Evolutionary conservation across 768 basidiomycete species (phyloP).

Genomic region (Lyophyllum atratum): DNA sequence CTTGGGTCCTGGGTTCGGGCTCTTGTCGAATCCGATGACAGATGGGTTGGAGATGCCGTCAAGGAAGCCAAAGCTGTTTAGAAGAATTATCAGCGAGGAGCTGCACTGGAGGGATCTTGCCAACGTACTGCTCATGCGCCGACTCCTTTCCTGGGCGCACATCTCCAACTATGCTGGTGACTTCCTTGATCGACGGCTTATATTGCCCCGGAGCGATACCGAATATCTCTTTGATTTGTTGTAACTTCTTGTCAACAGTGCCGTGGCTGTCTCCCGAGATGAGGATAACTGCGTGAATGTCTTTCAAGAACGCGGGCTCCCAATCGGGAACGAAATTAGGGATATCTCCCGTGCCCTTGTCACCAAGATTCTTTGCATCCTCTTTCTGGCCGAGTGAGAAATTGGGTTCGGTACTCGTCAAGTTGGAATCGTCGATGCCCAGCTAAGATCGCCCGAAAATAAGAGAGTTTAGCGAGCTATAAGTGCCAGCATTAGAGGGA

Average conservation of each 20-base stretch:
- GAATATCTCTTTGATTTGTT: constrained; percentile 36
- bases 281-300: constrained; percentile 51
- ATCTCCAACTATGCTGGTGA: constrained; percentile 38
- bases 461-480: neutral
- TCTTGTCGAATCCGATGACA: constrained; percentile 39
- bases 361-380: constrained; percentile 40
- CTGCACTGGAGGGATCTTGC: too few relatives aligned
- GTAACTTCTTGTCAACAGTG: constrained; percentile 36
- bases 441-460: constrained; percentile 26
- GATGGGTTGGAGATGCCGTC: constrained; percentile 57
- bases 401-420: constrained; percentile 29
- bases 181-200: constrained; percentile 37
- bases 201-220: constrained; percentile 21
- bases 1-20: constrained; percentile 36
- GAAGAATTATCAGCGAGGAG: too few relatives aligned
- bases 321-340: constrained; percentile 41
- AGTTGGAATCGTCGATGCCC: constrained; percentile 39
- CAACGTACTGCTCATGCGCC: constrained; percentile 49
- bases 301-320: constrained; percentile 45
- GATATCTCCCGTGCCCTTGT: constrained; percentile 29
- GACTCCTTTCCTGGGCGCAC: constrained; percentile 43
- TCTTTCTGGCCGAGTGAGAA: constrained; percentile 44
- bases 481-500: neutral
- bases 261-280: constrained; percentile 46
- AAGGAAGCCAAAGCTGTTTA: constrained; percentile 47